Evolutionary conservation across 768 basidiomycete genomes (phyloP).

Genomic region (Boletus tylopilopsis): DNA sequence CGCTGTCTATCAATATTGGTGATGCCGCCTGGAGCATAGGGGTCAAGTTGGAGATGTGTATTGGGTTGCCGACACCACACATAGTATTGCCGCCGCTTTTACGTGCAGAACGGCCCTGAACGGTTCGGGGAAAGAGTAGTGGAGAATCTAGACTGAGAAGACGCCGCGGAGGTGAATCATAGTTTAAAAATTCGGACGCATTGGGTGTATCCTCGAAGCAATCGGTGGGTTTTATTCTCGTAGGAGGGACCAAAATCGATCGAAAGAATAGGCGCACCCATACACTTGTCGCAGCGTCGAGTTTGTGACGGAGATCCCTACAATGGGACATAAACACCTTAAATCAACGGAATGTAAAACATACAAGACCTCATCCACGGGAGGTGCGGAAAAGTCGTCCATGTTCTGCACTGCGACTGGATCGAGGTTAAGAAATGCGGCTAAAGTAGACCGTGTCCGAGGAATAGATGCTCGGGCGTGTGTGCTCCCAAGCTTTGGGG

Average conservation of each 20-base stretch:
- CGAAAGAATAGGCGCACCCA: conserved; percentile 28
- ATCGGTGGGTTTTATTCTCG: conserved; percentile 10
- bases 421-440: conserved; percentile 19
- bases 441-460: conserved; percentile 20
- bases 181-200: conserved; percentile 30
- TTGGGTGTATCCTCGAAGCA: conserved; percentile 12
- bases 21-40: conserved; percentile 22
- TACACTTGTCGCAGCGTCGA: conserved; percentile 26
- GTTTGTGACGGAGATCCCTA: conserved; percentile 32
- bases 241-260: conserved; percentile 18
- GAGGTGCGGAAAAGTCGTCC: conserved; percentile 28
- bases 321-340: conserved; percentile 1
- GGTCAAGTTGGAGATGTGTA: conserved; percentile 25
- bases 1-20: conserved; percentile 31
- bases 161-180: conserved; percentile 25
- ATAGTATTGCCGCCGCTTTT: neutral
- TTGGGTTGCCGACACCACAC: conserved; percentile 7
- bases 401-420: conserved; percentile 30
- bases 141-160: conserved; percentile 31
- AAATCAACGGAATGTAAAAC: conserved; percentile 13
- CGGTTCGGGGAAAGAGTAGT: conserved; percentile 44
- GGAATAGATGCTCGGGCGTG: conserved; percentile 26
- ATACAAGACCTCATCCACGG: conserved; percentile 40
- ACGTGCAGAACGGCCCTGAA: neutral
- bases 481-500: conserved; percentile 38